phyloP scores from a whole-genome alignment of 495 filamentous ascomycete genomes.

The Talaromyces thailandensis region DNA sequence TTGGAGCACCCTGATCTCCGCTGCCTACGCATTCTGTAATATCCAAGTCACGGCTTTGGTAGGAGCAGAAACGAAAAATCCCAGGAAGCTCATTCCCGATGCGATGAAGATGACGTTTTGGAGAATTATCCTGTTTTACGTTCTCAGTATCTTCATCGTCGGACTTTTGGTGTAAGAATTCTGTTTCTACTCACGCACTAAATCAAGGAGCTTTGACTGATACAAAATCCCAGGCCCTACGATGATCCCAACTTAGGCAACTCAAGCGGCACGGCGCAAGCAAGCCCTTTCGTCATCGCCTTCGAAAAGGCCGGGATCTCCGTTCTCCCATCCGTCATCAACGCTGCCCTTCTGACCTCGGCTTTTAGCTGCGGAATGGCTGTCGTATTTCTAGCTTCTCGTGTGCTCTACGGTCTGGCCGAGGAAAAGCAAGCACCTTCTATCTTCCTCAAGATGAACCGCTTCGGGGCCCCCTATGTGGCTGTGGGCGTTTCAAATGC shows the following conservation, averaged over 20 bases:
- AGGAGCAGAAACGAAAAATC: conserved; percentile 55
- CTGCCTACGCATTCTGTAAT: conserved; percentile 65
- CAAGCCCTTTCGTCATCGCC: conserved; percentile 44
- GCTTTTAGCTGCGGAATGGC: conserved; percentile 41
- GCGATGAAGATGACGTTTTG: conserved; percentile 69
- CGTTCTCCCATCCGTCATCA: conserved; percentile 55
- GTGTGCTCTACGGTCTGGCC: conserved; percentile 36
- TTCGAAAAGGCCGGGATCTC: conserved; percentile 40
- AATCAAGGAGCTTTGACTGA: too few species aligned
- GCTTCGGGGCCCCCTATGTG: conserved; percentile 25
- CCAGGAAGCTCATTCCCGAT: conserved; percentile 58
- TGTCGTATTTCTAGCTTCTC: conserved; percentile 34
- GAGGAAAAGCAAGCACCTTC: conserved; percentile 21
- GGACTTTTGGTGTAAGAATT: conserved; percentile 32
- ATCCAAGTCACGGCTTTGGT: conserved; percentile 56
- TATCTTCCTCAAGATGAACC: conserved; percentile 20
- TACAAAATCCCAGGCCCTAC: conserved; percentile 16
- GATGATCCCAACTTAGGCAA: conserved; percentile 38
- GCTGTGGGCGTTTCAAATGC: conserved; percentile 15
- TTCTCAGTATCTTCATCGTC: conserved; percentile 35
- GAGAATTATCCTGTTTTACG: conserved; percentile 58
- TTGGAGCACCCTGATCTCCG: conserved; percentile 60
- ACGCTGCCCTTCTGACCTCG: conserved; percentile 62
- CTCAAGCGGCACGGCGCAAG: conserved; percentile 37
- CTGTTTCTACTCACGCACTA: too few species aligned